Base-by-base conservation (phyloP, 306 rosid genomes). In the Ziziphus jujuba region DNA sequence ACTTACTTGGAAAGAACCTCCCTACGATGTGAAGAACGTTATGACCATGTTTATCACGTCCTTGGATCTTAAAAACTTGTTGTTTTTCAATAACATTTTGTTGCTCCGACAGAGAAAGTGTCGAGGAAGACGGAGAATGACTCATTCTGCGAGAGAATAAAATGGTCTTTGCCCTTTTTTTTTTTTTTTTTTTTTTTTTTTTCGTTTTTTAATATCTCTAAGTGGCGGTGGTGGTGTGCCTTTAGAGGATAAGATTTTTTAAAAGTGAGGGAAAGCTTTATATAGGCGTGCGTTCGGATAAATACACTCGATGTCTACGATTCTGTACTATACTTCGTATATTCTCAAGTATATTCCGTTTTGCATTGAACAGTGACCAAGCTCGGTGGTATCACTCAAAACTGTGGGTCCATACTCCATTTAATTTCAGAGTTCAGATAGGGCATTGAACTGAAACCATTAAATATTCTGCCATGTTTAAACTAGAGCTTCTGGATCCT, bases 21-120 rank as follows among this genome's bases (percentile, higher is more conserved):
- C 84, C 81, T 56, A 75, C n/a, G 72, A 80, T 51, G 58, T 64
- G 68, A 34, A 80, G 78, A 59, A 80, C 54, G 47, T 72, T 61
- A 11, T 51, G 72, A 12, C 75, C 75, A 19, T 53, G 69, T 43
- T 76, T 80, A 59, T 80, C 81, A 0, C 72, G 75, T n/a, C 81
- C 81, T 15, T 72, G 81, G 65, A 80, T 60, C 69, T 63, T 71
- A 49, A 76, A 75, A 20, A 80, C 69, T 36, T 75, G 36, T 21
- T 66, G 72, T 57, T 72, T 75, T 2, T 71, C 72, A 5, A 80
- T 34, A 22, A 74, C 63, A 14, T 47, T 47, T 2, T 33, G 60
- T 17, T 78, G 84, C 10, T 66, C 71, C 0, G 73, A 20, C 0
- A 54, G 70, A 31, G 84, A 70, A 25, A 65, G 70, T 9, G 34